Evolutionary conservation across 1,284 basidiomycete genomes (phyloP).

Genomic region (Trichosporon asahii): DNA sequence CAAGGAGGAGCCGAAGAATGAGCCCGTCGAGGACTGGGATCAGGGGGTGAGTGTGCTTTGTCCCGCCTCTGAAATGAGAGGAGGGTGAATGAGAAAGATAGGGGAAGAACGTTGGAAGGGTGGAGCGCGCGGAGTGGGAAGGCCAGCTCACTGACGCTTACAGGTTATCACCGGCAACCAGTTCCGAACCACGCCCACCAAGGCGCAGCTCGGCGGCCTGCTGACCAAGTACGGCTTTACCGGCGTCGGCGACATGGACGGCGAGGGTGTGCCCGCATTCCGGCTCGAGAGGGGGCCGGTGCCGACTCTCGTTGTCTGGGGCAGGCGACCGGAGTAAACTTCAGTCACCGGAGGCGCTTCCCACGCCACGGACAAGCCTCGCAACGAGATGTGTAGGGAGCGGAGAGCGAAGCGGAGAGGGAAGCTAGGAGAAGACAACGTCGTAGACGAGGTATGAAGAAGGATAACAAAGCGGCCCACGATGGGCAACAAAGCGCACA

Average conservation of each 20-base stretch:
- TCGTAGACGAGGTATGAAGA: not conserved
- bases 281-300: not conserved
- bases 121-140: too few relatives aligned
- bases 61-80: too few relatives aligned
- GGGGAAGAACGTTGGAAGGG: not conserved
- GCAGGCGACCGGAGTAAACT: constrained; percentile 10
- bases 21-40: constrained; percentile 14
- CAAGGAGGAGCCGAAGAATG: constrained; percentile 2
- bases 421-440: not conserved
- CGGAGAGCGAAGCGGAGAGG: not conserved
- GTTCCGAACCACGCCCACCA: constrained; percentile 21
- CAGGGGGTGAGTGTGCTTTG: not conserved
- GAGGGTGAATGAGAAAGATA: not conserved
- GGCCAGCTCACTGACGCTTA: not conserved
- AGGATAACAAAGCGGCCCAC: not conserved
- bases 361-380: not conserved
- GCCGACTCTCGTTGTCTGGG: constrained; percentile 19
- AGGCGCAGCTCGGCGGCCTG: constrained; percentile 1
- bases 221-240: constrained; percentile 27
- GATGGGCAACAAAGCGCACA: not conserved
- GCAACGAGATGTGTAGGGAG: not conserved
- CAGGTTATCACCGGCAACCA: constrained; percentile 14
- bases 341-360: not conserved
- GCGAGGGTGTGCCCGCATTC: constrained; percentile 31
- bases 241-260: constrained; percentile 28